phyloP scores from a whole-genome alignment of 2,329 filamentous ascomycete species.

The Venturia nashicola region DNA sequence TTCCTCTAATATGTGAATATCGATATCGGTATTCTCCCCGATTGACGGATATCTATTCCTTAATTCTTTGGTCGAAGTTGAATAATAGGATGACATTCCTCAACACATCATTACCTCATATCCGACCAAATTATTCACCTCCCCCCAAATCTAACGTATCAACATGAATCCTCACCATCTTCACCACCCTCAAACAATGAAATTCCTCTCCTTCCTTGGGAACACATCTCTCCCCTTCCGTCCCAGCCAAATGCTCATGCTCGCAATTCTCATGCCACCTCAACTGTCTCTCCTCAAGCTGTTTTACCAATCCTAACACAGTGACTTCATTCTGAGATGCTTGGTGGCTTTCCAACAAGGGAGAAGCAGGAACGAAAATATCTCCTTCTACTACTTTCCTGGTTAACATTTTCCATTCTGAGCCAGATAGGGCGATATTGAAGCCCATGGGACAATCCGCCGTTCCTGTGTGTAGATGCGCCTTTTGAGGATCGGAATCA shows the following conservation, averaged over 20 bases:
- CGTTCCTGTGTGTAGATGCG: slow-evolving; percentile 31
- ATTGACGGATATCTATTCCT: too few species aligned
- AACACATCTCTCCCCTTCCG: not conserved
- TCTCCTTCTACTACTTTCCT: slow-evolving; percentile 34
- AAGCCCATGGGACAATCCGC: slow-evolving; percentile 32
- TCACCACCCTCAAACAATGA: slow-evolving; percentile 11
- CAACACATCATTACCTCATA: not conserved
- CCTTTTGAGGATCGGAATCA: slow-evolving; percentile 25
- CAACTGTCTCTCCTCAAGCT: slow-evolving; percentile 29
- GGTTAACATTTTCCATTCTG: slow-evolving; percentile 31
- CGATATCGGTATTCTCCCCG: too few species aligned
- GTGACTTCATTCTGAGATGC: slow-evolving; percentile 14
- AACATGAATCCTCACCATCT: slow-evolving; percentile 4
- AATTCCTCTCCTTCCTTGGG: slow-evolving; percentile 7
- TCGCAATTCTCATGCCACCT: slow-evolving; percentile 25
- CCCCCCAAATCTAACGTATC: not conserved
- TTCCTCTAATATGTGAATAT: too few species aligned
- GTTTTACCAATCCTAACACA: slow-evolving; percentile 24
- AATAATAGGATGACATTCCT: not conserved
- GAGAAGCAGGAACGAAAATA: slow-evolving; percentile 22
- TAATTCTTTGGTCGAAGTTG: too few species aligned
- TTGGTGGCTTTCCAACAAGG: slow-evolving; percentile 9
- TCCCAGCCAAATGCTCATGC: slow-evolving; percentile 4
- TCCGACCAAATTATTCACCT: not conserved
- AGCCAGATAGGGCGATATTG: slow-evolving; percentile 28